These are phyloP conservation scores for Camelina sativa DNA, from an alignment of 345 rosid genomes.

Conservation along the genomic window DNA sequence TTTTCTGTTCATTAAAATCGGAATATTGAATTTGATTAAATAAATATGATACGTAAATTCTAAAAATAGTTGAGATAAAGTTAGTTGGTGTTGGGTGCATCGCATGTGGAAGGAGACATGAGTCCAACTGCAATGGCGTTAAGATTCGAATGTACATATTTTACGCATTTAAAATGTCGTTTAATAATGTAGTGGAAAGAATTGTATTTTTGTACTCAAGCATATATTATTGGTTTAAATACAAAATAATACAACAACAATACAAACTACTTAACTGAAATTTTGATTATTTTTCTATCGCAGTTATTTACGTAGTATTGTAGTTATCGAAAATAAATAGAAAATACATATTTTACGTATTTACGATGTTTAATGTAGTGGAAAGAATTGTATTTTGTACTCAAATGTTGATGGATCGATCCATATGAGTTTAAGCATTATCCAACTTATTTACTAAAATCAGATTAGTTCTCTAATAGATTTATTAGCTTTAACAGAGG, in stretches of 20 bases:
- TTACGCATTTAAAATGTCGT: slow-evolving; percentile 7
- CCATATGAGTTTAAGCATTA: no score
- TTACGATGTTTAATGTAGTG: no score
- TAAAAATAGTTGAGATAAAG: slow-evolving; percentile 39
- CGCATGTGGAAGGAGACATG: slow-evolving; percentile 42
- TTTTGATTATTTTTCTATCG: not conserved
- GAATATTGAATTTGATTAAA: not conserved
- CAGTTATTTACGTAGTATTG: not conserved
- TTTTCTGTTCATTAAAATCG: slow-evolving; percentile 3
- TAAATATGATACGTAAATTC: slow-evolving; percentile 27
- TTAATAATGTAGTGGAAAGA: not conserved
- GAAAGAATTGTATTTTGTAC: no score
- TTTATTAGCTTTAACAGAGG: no score
- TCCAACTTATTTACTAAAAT: no score
- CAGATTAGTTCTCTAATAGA: no score
- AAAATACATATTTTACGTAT: no score
- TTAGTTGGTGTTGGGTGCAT: slow-evolving; percentile 40
- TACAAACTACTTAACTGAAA: not conserved
- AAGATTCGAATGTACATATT: slow-evolving; percentile 31
- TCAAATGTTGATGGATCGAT: no score
- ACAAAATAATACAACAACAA: not conserved
- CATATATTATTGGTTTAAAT: not conserved
- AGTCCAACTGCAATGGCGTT: slow-evolving; percentile 45
- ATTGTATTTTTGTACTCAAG: not conserved
- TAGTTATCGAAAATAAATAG: no score